These are phyloP conservation scores for Tricharina praecox DNA, from an alignment of 495 filamentous ascomycete species.

Conservation along the genomic window DNA sequence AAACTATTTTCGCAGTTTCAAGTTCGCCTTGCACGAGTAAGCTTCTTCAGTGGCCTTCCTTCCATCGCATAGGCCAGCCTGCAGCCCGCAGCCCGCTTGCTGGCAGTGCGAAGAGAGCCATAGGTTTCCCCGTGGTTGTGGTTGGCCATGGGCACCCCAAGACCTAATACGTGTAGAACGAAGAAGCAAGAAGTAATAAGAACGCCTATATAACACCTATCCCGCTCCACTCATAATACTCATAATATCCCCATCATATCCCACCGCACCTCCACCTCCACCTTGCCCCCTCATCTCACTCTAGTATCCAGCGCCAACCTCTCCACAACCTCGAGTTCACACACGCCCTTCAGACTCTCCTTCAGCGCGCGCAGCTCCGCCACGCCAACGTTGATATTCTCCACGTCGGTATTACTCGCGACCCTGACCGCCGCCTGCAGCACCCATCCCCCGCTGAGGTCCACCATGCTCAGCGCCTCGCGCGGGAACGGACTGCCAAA, in stretches of 20 bases:
- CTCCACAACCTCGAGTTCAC: conserved; percentile 47
- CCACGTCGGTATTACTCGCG: conserved; percentile 30
- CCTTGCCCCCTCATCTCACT: conserved; percentile 28
- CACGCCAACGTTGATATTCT: conserved; percentile 36
- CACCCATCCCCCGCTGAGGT: conserved; percentile 21
- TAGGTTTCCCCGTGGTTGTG: no score
- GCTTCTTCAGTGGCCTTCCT: no score
- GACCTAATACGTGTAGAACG: no score
- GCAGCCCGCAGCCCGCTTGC: no score
- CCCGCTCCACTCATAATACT: no score
- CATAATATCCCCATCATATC: background rate
- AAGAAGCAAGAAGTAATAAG: no score
- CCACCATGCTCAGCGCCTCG: conserved; percentile 13
- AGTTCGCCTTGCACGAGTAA: no score
- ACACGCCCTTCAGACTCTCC: conserved; percentile 44
- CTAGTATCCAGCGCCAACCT: conserved; percentile 49
- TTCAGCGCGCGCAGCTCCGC: conserved; percentile 44
- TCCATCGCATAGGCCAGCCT: no score
- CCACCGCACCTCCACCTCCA: background rate
- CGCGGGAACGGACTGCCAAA: conserved; percentile 18
- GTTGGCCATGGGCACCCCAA: no score
- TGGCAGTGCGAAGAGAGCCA: no score
- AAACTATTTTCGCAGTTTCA: no score
- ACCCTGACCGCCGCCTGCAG: conserved; percentile 29
- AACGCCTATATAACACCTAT: no score